phyloP scores from a whole-genome alignment of 495 filamentous ascomycete genomes.

The Penicillium flavigenum region DNA sequence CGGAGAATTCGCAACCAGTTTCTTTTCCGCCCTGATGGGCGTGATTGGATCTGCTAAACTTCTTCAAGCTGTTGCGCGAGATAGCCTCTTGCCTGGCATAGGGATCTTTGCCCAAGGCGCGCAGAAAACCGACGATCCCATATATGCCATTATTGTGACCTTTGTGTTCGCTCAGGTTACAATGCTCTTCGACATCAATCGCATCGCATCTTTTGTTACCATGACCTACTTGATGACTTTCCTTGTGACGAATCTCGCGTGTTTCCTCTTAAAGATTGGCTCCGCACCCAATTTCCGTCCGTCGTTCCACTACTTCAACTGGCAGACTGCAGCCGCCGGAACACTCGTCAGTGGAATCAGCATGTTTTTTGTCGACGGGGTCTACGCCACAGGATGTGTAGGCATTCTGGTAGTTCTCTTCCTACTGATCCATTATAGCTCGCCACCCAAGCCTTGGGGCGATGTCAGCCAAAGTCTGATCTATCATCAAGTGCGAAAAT shows the following conservation, averaged over 20 bases:
- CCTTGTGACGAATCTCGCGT: constrained; percentile 72
- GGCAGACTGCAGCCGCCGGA: constrained; percentile 75
- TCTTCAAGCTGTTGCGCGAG: constrained; percentile 78
- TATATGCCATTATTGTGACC: constrained; percentile 73
- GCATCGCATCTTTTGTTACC: constrained; percentile 82
- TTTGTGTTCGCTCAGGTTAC: constrained; percentile 75
- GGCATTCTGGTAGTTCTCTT: constrained; percentile 73
- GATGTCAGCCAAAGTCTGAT: constrained; percentile 88
- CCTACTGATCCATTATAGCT: constrained; percentile 79
- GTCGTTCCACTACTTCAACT: constrained; percentile 85
- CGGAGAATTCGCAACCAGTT: constrained; percentile 77
- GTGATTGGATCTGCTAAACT: constrained; percentile 87
- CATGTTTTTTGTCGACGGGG: constrained; percentile 88
- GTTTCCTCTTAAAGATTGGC: constrained; percentile 85
- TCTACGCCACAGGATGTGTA: constrained; percentile 75
- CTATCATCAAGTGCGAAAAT: constrained; percentile 90
- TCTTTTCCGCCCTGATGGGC: constrained; percentile 86
- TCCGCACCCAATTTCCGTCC: constrained; percentile 91
- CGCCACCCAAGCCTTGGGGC: constrained; percentile 84
- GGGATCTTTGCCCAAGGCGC: constrained; percentile 75
- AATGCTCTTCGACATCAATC: constrained; percentile 82
- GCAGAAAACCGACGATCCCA: constrained; percentile 70
- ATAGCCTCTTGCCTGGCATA: constrained; percentile 75
- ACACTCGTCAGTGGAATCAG: constrained; percentile 70
- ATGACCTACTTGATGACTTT: constrained; percentile 80